Evolutionary conservation across 495 filamentous ascomycete genomes (phyloP).

Genomic region (Xylaria scruposa): DNA sequence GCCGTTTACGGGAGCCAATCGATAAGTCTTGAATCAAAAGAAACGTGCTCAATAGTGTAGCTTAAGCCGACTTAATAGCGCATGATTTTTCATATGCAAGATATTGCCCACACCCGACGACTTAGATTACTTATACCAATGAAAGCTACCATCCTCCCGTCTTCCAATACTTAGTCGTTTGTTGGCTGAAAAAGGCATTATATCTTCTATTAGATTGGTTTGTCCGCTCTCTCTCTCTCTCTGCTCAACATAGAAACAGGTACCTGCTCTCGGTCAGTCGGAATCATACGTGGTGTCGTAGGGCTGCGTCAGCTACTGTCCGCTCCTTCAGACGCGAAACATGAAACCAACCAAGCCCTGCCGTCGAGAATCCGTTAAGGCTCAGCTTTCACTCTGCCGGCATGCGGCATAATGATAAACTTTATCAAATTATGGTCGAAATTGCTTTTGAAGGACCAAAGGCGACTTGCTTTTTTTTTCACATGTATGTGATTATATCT

Average conservation of each 20-base stretch:
- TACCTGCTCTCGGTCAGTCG: background rate
- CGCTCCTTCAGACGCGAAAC: background rate
- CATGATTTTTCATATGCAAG: slow-evolving; percentile 18
- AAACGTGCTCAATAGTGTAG: background rate
- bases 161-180: background rate
- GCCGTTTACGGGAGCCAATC: background rate
- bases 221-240: background rate
- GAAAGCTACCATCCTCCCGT: background rate
- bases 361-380: background rate
- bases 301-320: slow-evolving; percentile 9
- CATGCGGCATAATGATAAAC: background rate
- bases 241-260: background rate
- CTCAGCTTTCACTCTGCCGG: background rate
- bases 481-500: background rate
- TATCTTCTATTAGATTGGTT: background rate
- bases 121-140: background rate
- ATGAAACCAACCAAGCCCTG: slow-evolving; percentile 3
- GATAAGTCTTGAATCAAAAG: background rate
- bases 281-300: background rate
- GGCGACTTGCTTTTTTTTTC: background rate
- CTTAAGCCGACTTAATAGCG: background rate
- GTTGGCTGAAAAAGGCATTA: background rate
- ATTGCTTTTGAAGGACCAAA: background rate
- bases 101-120: background rate
- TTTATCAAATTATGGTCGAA: background rate